These are phyloP conservation scores for Osmozyma mogii DNA, from an alignment of 805 yeast species.

Conservation along the genomic window DNA sequence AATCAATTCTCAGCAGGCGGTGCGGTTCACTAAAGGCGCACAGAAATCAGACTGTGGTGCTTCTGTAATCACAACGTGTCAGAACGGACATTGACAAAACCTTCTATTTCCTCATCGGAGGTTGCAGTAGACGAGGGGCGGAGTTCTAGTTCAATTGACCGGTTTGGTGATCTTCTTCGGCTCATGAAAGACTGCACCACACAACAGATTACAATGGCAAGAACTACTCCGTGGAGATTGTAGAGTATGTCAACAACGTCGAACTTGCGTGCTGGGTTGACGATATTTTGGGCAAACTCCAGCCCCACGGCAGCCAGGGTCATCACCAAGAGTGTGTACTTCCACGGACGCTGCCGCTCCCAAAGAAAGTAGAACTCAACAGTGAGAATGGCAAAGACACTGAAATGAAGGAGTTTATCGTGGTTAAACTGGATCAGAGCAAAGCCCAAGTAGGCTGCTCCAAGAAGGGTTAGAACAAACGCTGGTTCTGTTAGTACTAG, in stretches of 20 bases:
- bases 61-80: too few relatives aligned
- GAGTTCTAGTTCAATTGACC: too few relatives aligned
- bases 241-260: constrained; percentile 40
- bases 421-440: constrained; percentile 38
- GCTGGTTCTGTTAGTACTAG: constrained; percentile 13
- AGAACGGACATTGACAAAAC: too few relatives aligned
- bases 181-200: too few relatives aligned
- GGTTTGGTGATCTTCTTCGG: too few relatives aligned
- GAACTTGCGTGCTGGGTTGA: constrained; percentile 40
- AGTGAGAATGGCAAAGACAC: constrained; percentile 40
- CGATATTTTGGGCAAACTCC: constrained; percentile 41
- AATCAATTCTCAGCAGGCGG: too few relatives aligned
- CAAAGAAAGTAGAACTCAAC: constrained; percentile 39
- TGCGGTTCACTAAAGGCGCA: too few relatives aligned
- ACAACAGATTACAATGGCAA: constrained; percentile 16
- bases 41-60: too few relatives aligned
- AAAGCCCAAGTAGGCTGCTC: constrained; percentile 43
- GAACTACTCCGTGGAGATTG: constrained; percentile 25
- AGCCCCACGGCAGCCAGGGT: constrained; percentile 42
- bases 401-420: constrained; percentile 46
- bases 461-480: constrained; percentile 17
- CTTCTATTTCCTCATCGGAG: too few relatives aligned
- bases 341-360: constrained; percentile 21
- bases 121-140: too few relatives aligned
- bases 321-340: constrained; percentile 31